These are phyloP conservation scores for Dipteronia dyeriana DNA, from an alignment of 345 rosid species.

Conservation along the genomic window DNA sequence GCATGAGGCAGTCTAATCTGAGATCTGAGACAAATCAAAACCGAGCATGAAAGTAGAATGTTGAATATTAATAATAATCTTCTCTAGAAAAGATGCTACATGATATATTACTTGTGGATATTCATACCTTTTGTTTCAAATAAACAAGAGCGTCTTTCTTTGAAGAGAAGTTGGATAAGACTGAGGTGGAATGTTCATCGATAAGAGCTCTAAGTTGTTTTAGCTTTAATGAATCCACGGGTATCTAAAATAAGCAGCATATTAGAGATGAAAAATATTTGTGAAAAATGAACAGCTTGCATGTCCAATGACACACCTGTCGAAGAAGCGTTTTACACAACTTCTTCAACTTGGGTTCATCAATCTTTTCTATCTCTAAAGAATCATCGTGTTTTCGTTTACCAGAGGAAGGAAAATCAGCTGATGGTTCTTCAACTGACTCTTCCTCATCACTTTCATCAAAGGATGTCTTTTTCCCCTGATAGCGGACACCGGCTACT, in stretches of 20 bases:
- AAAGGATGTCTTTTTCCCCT: slow-evolving; percentile 79
- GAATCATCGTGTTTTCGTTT: slow-evolving; percentile 36
- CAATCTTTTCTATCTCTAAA: slow-evolving; percentile 23
- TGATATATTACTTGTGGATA: not conserved
- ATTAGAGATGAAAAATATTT: not conserved
- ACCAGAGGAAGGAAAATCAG: slow-evolving; percentile 27
- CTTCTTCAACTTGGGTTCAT: slow-evolving; percentile 62
- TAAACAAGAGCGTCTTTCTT: slow-evolving; percentile 60
- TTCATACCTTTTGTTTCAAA: slow-evolving; percentile 72
- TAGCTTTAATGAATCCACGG: slow-evolving; percentile 71
- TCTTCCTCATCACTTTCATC: slow-evolving; percentile 51
- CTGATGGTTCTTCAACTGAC: slow-evolving; percentile 47
- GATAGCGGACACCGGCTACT: slow-evolving; percentile 75
- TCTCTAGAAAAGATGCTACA: not conserved
- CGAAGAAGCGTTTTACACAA: slow-evolving; percentile 71
- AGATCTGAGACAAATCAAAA: no score
- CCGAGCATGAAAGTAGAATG: not conserved
- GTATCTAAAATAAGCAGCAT: slow-evolving; percentile 45
- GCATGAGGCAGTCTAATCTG: no score
- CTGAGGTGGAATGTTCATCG: slow-evolving; percentile 48
- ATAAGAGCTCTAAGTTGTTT: no score
- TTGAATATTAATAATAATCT: not conserved
- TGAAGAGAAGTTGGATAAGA: slow-evolving; percentile 56
- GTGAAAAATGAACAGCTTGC: slow-evolving; percentile 1
- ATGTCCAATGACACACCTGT: slow-evolving; percentile 45